Evolutionary conservation across 2,329 filamentous ascomycete species (phyloP), one percentile per base, ranked within the genome.

Genomic region (Waltergamsia citrina): DNA sequence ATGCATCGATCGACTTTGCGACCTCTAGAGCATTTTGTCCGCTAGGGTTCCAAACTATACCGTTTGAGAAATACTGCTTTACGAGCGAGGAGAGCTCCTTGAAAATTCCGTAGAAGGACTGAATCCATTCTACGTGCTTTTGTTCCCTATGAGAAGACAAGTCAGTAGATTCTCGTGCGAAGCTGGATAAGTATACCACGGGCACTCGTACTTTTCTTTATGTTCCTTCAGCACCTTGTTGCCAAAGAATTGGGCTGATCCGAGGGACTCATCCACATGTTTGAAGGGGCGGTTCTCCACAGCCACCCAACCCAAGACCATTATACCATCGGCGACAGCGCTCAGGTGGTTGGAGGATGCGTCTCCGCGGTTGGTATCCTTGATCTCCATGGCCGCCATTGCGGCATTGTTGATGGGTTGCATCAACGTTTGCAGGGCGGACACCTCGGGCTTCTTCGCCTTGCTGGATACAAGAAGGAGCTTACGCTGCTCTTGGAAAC

Each of bases 161-260:
- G 11, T 29, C 11, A 38, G 32, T 27, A 32, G 10, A 26, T 18
- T 15, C 18, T n/a, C 7, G 31, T 23, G 15, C 26, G 8, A n/a
- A 8, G 9, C 16, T 12, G 7, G 17, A 6, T n/a, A 18, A 7
- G 7, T 7, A 12, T 6, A n/a, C 11, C 10, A 36, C 15, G 15
- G 9, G 8, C 29, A 9, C 22, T 35, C 56, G 23, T 47, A 67
- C 65, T 71, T 75, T 34, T 76, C 88, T 62, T 93, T 95, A 58
- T 83, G 80, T 48, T 93, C 83, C 62, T 87, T 94, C 46, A 96
- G 65, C 24, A 98, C 85, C 47, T 88, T 78, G 65, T 98, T 96
- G 22, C 92, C 92, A 49, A 85, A 95, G 64, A 94, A 94, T 55
- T 96, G 82, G 26, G 88, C 85, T 33, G 86, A 81, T 20, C 81